Conservation (phyloP, 805 yeast genomes). For the Yarrowia sp. region DNA sequence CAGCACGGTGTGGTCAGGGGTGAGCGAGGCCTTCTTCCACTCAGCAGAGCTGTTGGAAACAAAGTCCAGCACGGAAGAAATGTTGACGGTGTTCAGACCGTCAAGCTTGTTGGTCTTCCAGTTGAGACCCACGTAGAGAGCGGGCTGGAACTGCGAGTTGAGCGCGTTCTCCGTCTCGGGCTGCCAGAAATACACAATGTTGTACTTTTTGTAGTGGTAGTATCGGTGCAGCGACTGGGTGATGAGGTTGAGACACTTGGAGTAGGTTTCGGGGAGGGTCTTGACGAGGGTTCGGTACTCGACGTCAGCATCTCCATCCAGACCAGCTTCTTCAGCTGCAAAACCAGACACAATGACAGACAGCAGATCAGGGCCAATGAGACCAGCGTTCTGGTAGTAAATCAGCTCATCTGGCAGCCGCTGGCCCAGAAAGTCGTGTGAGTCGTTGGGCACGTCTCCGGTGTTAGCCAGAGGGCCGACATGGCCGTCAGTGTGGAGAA, state of each 20-base stretch:
- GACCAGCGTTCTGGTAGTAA: conserved; percentile 77
- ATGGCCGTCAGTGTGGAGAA: conserved; percentile 63
- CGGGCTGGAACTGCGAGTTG: conserved; percentile 29
- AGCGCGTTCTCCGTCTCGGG: conserved; percentile 37
- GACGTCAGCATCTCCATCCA: conserved; percentile 59
- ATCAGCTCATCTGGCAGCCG: conserved; percentile 82
- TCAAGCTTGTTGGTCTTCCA: conserved; percentile 5
- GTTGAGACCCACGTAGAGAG: conserved; percentile 29
- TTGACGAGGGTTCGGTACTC: conserved; percentile 54
- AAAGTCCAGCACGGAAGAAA: conserved; percentile 39
- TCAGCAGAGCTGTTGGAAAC: conserved; percentile 33
- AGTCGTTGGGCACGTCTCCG: conserved; percentile 65
- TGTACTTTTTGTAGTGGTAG: conserved; percentile 64
- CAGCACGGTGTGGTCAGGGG: conserved; percentile 30
- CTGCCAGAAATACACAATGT: conserved; percentile 53
- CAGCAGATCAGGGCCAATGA: conserved; percentile 60
- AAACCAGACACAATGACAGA: conserved; percentile 66
- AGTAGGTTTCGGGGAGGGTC: conserved; percentile 48
- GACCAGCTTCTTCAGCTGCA: conserved; percentile 60
- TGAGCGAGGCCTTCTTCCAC: conserved; percentile 13
- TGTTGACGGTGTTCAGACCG: neutral
- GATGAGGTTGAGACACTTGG: conserved; percentile 62
- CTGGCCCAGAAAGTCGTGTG: conserved; percentile 78
- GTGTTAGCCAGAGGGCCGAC: conserved; percentile 57
- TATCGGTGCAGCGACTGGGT: conserved; percentile 77